Evolutionary conservation across 23 red algal species (phyloP).

Genomic region (Gracilaria caudata): DNA sequence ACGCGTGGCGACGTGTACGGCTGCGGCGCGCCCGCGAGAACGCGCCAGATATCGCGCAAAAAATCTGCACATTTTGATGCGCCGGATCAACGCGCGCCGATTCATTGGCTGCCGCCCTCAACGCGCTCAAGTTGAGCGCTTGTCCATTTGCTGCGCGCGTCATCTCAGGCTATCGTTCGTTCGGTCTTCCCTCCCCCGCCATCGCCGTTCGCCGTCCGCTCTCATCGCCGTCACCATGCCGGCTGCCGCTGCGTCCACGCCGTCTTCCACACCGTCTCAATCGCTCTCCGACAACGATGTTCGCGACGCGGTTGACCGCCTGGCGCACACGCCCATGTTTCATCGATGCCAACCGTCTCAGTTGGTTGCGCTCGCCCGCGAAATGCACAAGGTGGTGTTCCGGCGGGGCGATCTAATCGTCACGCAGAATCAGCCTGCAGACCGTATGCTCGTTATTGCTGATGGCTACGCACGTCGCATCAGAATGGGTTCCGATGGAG

Average conservation of each 20-base stretch:
- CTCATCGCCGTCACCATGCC: not conserved
- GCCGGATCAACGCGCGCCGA: not conserved
- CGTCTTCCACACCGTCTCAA: not conserved
- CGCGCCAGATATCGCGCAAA: not conserved
- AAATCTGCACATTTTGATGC: not conserved
- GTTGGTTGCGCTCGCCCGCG: conserved; percentile 37
- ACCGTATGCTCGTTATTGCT: conserved; percentile 40
- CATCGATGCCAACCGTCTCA: conserved; percentile 19
- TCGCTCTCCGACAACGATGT: conserved; percentile 26
- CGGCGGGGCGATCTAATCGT: conserved; percentile 41
- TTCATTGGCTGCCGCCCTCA: no score
- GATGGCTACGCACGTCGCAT: conserved; percentile 37
- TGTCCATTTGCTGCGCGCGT: no score
- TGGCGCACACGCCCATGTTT: conserved; percentile 44
- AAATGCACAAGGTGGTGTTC: conserved; percentile 37
- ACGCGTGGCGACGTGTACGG: conserved; percentile 33
- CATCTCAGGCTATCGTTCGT: no score
- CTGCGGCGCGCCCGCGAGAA: not conserved
- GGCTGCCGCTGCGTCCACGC: not conserved
- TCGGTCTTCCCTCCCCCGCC: no score
- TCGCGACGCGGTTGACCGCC: conserved; percentile 1
- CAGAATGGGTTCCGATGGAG: conserved; percentile 28
- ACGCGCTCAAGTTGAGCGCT: no score
- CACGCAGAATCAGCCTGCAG: conserved; percentile 39
- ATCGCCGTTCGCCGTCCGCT: no score